These are phyloP conservation scores for Hypsizygus marmoreus DNA, from an alignment of 768 basidiomycete species.

Conservation along the genomic window DNA sequence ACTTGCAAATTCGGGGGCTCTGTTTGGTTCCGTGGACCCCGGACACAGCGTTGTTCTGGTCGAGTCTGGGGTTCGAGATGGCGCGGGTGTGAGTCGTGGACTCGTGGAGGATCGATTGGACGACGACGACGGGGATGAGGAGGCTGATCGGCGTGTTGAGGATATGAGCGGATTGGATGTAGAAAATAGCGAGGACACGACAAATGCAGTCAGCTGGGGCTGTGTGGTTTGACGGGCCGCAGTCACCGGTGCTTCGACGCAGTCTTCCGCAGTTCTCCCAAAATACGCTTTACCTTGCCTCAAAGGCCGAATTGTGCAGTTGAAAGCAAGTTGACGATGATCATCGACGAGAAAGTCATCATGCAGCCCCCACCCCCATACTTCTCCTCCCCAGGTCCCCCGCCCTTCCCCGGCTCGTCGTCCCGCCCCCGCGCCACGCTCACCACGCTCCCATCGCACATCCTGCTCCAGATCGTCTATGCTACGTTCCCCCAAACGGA, in stretches of 20 bases:
- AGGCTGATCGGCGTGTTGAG: too few species aligned
- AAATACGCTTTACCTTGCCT: too few species aligned
- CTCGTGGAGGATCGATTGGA: conserved; percentile 1
- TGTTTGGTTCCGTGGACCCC: conserved; percentile 23
- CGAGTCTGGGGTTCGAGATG: too few species aligned
- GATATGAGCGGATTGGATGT: too few species aligned
- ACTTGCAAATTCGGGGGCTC: conserved; percentile 24
- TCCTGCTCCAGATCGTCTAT: conserved; percentile 72
- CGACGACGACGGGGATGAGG: too few species aligned
- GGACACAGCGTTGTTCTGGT: conserved; percentile 8
- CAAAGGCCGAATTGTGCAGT: too few species aligned
- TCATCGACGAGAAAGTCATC: conserved; percentile 38
- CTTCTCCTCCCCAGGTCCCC: conserved; percentile 19
- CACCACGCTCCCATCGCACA: conserved; percentile 52
- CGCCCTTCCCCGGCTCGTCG: conserved; percentile 23
- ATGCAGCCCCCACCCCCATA: conserved; percentile 33
- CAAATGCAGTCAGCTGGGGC: too few species aligned
- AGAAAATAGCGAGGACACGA: too few species aligned
- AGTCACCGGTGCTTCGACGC: neutral
- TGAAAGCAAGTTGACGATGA: too few species aligned
- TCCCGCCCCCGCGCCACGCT: conserved; percentile 19
- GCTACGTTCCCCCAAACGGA: conserved; percentile 55
- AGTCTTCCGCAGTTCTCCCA: neutral
- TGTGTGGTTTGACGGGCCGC: conserved; percentile 3
- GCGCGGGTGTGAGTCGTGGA: too few species aligned